phyloP scores from a whole-genome alignment of 192 early-diverging fungal genomes.

The Cetraspora pellucida region DNA sequence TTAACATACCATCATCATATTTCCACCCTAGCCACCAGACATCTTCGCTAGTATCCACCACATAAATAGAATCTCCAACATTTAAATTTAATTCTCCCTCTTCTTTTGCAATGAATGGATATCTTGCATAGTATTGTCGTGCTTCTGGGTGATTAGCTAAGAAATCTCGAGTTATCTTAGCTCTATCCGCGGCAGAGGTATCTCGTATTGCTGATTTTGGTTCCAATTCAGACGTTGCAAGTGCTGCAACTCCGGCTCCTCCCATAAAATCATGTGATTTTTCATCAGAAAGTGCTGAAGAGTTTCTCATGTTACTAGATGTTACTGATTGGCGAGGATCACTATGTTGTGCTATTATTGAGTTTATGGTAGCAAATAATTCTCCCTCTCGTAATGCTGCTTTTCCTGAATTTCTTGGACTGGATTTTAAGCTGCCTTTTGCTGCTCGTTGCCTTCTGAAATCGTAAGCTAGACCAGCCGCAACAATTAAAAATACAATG shows the following conservation, averaged over 20 bases:
- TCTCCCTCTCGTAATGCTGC: neutral
- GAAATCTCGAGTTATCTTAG: neutral
- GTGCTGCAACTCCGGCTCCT: neutral
- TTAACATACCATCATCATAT: conserved; percentile 57
- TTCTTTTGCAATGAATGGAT: conserved; percentile 72
- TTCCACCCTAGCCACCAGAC: conserved; percentile 85
- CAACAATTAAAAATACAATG: conserved; percentile 64
- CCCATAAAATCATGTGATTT: neutral
- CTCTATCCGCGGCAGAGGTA: neutral
- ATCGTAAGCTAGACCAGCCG: conserved; percentile 53
- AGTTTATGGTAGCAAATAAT: conserved; percentile 5
- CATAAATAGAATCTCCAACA: conserved; percentile 70
- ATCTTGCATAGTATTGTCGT: conserved; percentile 65
- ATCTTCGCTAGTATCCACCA: conserved; percentile 76
- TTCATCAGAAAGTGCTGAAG: neutral
- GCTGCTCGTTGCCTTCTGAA: conserved; percentile 25
- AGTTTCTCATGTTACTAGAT: conserved; percentile 3
- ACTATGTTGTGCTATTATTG: neutral
- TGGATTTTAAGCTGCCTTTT: neutral
- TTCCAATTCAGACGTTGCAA: neutral
- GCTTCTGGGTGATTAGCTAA: neutral
- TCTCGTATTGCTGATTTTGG: neutral
- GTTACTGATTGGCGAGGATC: neutral
- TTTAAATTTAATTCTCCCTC: conserved; percentile 73
- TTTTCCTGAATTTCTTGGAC: neutral